Base-by-base conservation (phyloP, 1,284 basidiomycete genomes). In the Fistulina hepatica region DNA sequence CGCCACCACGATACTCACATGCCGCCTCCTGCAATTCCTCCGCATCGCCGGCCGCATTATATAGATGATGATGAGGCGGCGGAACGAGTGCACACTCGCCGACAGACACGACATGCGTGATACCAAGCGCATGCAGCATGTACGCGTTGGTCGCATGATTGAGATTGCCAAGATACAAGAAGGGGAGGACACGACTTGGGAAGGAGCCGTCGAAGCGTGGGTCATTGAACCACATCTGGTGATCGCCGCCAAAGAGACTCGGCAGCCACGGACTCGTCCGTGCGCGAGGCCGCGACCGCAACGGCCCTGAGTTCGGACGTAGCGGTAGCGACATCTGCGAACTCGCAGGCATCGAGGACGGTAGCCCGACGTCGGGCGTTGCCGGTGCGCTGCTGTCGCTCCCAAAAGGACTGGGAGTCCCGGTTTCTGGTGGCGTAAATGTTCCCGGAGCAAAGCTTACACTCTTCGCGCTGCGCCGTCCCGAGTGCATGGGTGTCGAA, bases 41-140 rank as follows among this genome's bases (percentile, higher is more conserved):
- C 19, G 42, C 23, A 31, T 15, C 43, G 21, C 34, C 43, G 17
- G 35, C 47, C 30, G 35, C 49, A 56, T 12, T 48, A 25, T 15
- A 39, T 42, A 7, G 47, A 43, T 11, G 42, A 37, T 25, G 44
- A 40, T 6, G 34, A 1, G 73, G 61, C 9, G 80, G 81, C 2
- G 84, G 82, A 2, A 84, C 65, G 15, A 93, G 72, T 8, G 88
- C 90, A 44, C 85, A 88, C 64, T 97, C 94, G 36, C 94, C 94
- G 4, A 97, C 91, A 4, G 89, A 93, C 22, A 98, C 93, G 46
- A 98, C 92, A 53, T 97, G 93, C 1, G 91, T 94, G 52, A 98
- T 95, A 30, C 90, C 90, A n/a, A 98, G 72, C 3, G 89, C 83
- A 49, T 90, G 83, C 4, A 97, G 76, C 91, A 98, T 95, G 51